Base-by-base conservation (phyloP, 345 rosid genomes). In the Eucalyptus fibrosa region DNA sequence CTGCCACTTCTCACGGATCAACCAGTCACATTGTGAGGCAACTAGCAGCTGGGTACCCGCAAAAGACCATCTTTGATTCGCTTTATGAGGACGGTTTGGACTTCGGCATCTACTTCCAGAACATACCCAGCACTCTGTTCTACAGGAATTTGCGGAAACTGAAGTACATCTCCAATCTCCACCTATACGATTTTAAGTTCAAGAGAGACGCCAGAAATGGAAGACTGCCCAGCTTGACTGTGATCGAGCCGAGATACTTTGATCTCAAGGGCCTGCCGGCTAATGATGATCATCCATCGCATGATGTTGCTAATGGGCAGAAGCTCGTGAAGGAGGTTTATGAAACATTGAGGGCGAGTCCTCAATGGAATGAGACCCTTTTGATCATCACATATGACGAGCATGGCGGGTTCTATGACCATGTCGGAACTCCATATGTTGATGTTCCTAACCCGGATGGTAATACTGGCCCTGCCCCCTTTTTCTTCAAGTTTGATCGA, bases 1-100 rank as follows among this genome's bases (percentile, higher is more conserved):
- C 99, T 8, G 99, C 98, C 50, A 97, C 99, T 40, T 97, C 99
- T 34, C 99, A 97, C 91, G 99, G 99, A 89, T 94, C 99, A 30
- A 97, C 98, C 28, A 94, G 98, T 87, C 99, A 97, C 91, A 94
- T 95, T 53, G 94, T 92, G 93, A 96, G 93, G 92, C 97, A 95
- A 51, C 93, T 97, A 62, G 98, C 96, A 53, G 53, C 32, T 24
- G 99, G 99, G 81, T 97, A 96, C 91, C 99, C 99, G 17, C 99
- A 97, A 24, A 95, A 94, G 86, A 97, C 99, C 7, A 96, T 97
- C n/a, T 97, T 97, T 86, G 98, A 97, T 89, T 97, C 99, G 16
- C 95, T 97, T 47, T 93, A 95, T 26, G 96, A 94, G 91, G 95
- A 95, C 82, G 94, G 91, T 40, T 88, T 92, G 30, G 91, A 92